A percentile compares a stretch with the other conserved stretches of the same genome.
Conservation (phyloP, 1,284 basidiomycete genomes). For the Thelephora terrestris region DNA sequence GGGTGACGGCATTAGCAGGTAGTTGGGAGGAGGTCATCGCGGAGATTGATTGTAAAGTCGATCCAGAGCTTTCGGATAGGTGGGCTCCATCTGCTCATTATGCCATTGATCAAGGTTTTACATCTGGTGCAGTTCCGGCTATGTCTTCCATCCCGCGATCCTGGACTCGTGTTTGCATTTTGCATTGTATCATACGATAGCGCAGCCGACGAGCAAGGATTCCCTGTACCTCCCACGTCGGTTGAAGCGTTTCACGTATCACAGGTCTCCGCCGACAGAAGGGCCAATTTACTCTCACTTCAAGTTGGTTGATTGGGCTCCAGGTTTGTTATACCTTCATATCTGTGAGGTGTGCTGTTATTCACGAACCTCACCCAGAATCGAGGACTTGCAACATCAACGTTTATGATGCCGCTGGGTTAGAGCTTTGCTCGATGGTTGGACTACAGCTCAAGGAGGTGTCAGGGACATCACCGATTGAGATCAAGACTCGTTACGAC, state of each 20-base stretch:
- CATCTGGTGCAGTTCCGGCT: slow-evolving; percentile 11
- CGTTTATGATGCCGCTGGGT: neutral
- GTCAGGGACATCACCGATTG: neutral
- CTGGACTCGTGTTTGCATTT: slow-evolving; percentile 27
- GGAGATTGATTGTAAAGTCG: slow-evolving; percentile 1
- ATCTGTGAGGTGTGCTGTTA: slow-evolving; percentile 1
- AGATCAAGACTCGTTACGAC: neutral
- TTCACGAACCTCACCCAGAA: neutral
- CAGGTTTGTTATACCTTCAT: slow-evolving; percentile 12
- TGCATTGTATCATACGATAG: slow-evolving; percentile 19
- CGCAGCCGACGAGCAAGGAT: slow-evolving; percentile 15
- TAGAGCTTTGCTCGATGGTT: neutral
- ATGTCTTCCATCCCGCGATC: slow-evolving; percentile 31
- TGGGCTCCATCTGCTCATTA: neutral
- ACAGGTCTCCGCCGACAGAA: slow-evolving; percentile 9
- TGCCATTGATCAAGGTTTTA: neutral
- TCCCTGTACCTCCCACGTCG: slow-evolving; percentile 24
- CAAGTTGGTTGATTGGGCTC: slow-evolving; percentile 14
- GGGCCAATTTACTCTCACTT: slow-evolving; percentile 12
- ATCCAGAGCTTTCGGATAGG: neutral
- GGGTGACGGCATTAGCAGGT: neutral
- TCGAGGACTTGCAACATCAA: neutral
- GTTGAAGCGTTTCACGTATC: slow-evolving; percentile 11
- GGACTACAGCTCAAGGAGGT: neutral
- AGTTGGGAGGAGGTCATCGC: neutral